Percentiles rank a stretch among this genome's conserved stretches.
phyloP scores from a whole-genome alignment of 331 rosid genomes.

The Phaseolus coccineus region DNA sequence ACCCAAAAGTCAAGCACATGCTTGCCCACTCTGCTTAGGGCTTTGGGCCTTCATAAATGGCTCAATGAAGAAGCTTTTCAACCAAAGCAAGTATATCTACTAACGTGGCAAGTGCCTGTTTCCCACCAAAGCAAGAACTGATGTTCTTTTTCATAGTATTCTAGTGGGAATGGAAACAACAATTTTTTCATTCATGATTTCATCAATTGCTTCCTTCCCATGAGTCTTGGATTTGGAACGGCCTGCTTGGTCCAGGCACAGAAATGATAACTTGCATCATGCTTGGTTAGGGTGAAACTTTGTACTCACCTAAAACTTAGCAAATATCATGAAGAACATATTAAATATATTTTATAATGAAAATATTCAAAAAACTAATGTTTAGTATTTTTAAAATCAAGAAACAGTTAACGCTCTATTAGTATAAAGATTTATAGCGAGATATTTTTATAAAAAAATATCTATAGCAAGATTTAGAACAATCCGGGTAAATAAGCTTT shows the following conservation, averaged over 20 bases:
- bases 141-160: background rate
- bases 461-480: background rate
- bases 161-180: background rate
- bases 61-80: background rate
- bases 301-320: background rate
- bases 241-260: background rate
- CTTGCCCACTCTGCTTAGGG: background rate
- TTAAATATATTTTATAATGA: too few relatives aligned
- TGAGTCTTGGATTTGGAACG: background rate
- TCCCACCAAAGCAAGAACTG: too few relatives aligned
- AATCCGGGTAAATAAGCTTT: background rate
- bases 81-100: background rate
- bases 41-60: background rate
- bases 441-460: background rate
- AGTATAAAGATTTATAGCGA: background rate
- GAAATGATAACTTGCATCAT: background rate
- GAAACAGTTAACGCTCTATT: background rate
- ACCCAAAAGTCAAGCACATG: slow-evolving; percentile 1
- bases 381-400: background rate
- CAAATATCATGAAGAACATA: too few relatives aligned
- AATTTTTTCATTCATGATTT: background rate
- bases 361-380: background rate
- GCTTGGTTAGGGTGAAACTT: background rate
- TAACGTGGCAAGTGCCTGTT: background rate
- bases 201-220: background rate